phyloP scores from a whole-genome alignment of 169 alveolate species.

The Cryptosporidium sp. region DNA sequence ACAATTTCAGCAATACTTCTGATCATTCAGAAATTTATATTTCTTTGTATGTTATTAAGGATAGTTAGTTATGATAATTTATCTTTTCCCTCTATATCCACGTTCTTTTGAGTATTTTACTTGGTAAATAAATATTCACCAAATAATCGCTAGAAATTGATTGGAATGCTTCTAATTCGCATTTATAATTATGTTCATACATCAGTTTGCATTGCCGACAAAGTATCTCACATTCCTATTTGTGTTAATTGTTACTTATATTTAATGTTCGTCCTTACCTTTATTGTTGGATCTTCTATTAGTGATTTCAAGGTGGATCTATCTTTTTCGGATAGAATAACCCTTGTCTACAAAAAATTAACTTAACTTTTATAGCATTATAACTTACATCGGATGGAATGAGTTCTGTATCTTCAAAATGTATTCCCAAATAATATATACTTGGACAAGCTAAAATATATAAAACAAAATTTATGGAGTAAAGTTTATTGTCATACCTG shows the following conservation, averaged over 20 bases:
- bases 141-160: constrained; percentile 70
- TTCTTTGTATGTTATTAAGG: constrained; percentile 71
- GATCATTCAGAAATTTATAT: constrained; percentile 49
- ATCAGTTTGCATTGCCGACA: constrained; percentile 22
- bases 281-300: constrained; percentile 21
- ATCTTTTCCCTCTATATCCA: constrained; percentile 36
- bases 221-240: constrained; percentile 38
- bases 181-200: constrained; percentile 31
- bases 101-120: constrained; percentile 45
- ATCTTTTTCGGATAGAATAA: constrained; percentile 47
- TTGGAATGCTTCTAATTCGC: constrained; percentile 74
- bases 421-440: constrained; percentile 59
- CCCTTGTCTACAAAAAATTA: constrained; percentile 28
- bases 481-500: constrained; percentile 14
- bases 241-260: background rate
- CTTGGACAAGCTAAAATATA: constrained; percentile 41
- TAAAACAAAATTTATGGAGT: background rate
- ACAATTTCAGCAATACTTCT: constrained; percentile 64
- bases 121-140: constrained; percentile 45
- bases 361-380: background rate
- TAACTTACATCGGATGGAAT: constrained; percentile 52
- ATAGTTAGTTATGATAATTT: constrained; percentile 22
- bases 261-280: constrained; percentile 16
- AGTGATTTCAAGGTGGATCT: constrained; percentile 19
- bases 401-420: constrained; percentile 30